Conservation (phyloP, 2,329 filamentous ascomycete genomes). For the Epicoccum nigrum region DNA sequence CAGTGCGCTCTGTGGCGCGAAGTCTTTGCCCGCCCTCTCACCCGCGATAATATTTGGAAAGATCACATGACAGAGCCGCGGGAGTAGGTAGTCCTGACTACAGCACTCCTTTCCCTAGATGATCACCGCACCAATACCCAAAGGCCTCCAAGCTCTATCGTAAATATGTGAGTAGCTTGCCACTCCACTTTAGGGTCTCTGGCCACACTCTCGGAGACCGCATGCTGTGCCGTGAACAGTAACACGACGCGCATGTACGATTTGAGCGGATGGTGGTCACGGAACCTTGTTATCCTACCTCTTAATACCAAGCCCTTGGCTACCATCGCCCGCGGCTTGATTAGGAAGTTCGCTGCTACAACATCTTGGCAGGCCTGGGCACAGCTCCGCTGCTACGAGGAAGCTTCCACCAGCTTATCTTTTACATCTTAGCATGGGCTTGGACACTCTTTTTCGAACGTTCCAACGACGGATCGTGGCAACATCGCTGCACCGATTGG, state of each 20-base stretch:
- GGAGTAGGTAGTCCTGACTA: too few species aligned
- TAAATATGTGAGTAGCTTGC: neutral
- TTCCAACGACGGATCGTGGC: constrained; percentile 18
- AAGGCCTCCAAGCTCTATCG: too few species aligned
- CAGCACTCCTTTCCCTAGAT: too few species aligned
- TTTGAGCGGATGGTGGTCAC: constrained; percentile 16
- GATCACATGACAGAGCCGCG: too few species aligned
- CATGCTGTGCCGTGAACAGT: constrained; percentile 10
- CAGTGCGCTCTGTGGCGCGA: neutral
- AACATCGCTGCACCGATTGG: constrained; percentile 18
- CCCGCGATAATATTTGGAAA: too few species aligned
- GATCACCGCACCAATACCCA: neutral
- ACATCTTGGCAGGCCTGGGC: constrained; percentile 23
- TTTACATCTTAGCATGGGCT: constrained; percentile 27
- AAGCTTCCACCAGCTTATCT: constrained; percentile 28
- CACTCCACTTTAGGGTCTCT: neutral
- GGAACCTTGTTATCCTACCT: constrained; percentile 24
- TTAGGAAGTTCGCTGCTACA: constrained; percentile 14
- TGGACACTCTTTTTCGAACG: constrained; percentile 31
- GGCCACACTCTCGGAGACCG: neutral
- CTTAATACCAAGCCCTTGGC: constrained; percentile 29
- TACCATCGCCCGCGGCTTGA: constrained; percentile 12
- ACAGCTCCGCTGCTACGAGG: constrained; percentile 5
- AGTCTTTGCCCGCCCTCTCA: neutral
- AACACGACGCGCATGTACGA: constrained; percentile 11